Percentiles rank a stretch among this genome's conserved stretches.
phyloP scores from a whole-genome alignment of 2,329 filamentous ascomycete genomes.

The Exutisphaerella laricina region DNA sequence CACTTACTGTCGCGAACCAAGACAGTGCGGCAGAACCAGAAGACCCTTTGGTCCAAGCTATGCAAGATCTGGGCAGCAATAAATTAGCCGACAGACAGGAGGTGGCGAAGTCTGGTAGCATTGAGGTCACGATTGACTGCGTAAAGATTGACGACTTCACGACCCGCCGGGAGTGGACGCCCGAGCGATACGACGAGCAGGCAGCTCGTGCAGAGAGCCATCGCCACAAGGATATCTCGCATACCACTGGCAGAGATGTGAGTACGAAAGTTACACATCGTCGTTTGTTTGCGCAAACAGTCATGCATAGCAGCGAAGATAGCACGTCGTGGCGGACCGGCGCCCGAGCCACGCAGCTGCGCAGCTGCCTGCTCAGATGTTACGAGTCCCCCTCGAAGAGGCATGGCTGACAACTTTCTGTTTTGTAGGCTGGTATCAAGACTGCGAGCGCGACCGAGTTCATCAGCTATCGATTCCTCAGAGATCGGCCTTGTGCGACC shows the following conservation, averaged over 20 bases:
- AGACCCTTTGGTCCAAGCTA: constrained; percentile 3
- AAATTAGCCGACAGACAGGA: constrained; percentile 10
- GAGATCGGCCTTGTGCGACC: constrained; percentile 6
- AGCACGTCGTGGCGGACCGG: too few species aligned
- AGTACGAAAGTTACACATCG: not conserved
- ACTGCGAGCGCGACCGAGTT: not conserved
- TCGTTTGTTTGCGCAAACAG: too few species aligned
- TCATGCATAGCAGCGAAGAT: too few species aligned
- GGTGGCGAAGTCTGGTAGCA: constrained; percentile 3
- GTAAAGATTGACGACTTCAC: constrained; percentile 1
- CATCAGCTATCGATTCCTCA: constrained; percentile 6
- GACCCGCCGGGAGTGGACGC: not conserved
- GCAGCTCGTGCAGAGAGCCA: not conserved
- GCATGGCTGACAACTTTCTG: too few species aligned
- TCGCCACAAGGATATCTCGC: constrained; percentile 4
- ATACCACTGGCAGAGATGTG: constrained; percentile 2
- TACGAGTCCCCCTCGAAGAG: too few species aligned
- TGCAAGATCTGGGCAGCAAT: constrained; percentile 7
- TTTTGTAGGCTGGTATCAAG: too few species aligned
- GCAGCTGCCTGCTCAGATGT: too few species aligned
- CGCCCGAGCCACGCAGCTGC: too few species aligned
- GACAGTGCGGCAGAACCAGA: not conserved
- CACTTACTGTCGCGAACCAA: not conserved
- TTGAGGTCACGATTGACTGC: constrained; percentile 13
- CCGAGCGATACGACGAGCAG: not conserved